Conservation (phyloP, 257 asterid genomes). For the Capsicum baccatum region DNA sequence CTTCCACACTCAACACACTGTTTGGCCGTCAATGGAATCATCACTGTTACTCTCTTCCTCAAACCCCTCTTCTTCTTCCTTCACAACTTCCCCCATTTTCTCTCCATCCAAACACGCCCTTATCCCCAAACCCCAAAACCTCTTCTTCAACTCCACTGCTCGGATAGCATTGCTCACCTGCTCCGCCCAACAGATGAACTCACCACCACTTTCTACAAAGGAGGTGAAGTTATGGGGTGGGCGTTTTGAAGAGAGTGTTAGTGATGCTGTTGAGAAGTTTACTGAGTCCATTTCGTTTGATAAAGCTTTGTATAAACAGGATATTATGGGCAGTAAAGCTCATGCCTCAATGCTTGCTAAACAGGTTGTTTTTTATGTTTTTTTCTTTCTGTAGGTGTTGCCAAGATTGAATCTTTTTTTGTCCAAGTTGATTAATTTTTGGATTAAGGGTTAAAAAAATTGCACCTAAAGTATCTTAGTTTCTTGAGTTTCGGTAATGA, state of each 20-base stretch:
- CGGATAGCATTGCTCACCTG: slow-evolving; percentile 20
- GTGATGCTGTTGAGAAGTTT: slow-evolving; percentile 89
- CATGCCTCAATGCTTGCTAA: slow-evolving; percentile 94
- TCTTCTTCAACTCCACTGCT: not conserved
- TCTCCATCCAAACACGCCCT: slow-evolving; percentile 32
- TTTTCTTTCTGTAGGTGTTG: not conserved
- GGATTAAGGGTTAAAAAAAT: no score
- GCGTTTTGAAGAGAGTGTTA: slow-evolving; percentile 87
- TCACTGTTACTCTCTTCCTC: slow-evolving; percentile 31
- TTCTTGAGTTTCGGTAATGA: no score
- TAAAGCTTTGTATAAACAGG: slow-evolving; percentile 88
- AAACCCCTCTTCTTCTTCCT: slow-evolving; percentile 22
- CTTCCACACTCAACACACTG: not conserved
- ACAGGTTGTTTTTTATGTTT: slow-evolving; percentile 48
- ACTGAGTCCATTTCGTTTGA: slow-evolving; percentile 93
- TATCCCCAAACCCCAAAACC: slow-evolving; percentile 22
- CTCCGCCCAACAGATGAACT: slow-evolving; percentile 36
- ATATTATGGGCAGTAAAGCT: slow-evolving; percentile 94
- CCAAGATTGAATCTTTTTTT: not conserved
- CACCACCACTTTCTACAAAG: slow-evolving; percentile 37
- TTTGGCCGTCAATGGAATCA: slow-evolving; percentile 44
- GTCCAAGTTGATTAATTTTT: not conserved
- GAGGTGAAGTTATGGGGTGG: slow-evolving; percentile 99
- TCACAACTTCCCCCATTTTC: slow-evolving; percentile 26
- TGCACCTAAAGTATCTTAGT: no score